A percentile compares a stretch with the other conserved stretches of the same genome.
Conservation (phyloP, 2,329 filamentous ascomycete species). For the Leptographium procerum region DNA sequence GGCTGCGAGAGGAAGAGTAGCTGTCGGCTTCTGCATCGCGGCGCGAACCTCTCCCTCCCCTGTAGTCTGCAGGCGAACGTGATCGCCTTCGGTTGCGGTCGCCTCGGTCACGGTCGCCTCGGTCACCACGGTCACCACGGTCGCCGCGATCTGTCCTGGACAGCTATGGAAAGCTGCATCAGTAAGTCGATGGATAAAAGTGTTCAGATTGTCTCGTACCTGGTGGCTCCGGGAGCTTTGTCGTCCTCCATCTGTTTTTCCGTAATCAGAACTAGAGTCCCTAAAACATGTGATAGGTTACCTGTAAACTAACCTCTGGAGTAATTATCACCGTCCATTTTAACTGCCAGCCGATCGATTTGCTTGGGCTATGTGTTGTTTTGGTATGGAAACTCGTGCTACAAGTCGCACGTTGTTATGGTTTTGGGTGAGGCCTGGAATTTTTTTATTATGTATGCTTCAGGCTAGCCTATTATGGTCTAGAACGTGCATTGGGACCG, state of each 20-base stretch:
- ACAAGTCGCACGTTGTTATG: background rate
- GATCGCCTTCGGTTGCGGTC: constrained; percentile 61
- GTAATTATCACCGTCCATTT: constrained; percentile 12
- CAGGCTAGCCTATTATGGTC: background rate
- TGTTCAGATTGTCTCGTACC: constrained; percentile 19
- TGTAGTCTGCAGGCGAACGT: constrained; percentile 65
- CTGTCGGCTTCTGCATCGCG: constrained; percentile 59
- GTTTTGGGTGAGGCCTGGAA: background rate
- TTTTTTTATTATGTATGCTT: background rate
- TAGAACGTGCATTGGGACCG: background rate
- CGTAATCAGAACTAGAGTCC: background rate
- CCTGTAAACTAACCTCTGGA: constrained; percentile 5
- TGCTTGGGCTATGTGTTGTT: background rate
- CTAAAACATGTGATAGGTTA: background rate
- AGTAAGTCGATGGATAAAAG: background rate
- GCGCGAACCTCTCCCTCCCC: constrained; percentile 50
- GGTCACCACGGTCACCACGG: background rate
- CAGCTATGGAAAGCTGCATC: constrained; percentile 9
- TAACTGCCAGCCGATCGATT: background rate
- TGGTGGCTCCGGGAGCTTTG: constrained; percentile 44
- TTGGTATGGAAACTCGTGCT: background rate
- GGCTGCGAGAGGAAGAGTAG: constrained; percentile 87
- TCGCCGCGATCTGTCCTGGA: constrained; percentile 13
- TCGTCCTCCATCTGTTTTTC: constrained; percentile 31
- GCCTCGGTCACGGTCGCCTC: constrained; percentile 20